phyloP scores from a whole-genome alignment of 768 basidiomycete genomes.

The Trametes villosa region DNA sequence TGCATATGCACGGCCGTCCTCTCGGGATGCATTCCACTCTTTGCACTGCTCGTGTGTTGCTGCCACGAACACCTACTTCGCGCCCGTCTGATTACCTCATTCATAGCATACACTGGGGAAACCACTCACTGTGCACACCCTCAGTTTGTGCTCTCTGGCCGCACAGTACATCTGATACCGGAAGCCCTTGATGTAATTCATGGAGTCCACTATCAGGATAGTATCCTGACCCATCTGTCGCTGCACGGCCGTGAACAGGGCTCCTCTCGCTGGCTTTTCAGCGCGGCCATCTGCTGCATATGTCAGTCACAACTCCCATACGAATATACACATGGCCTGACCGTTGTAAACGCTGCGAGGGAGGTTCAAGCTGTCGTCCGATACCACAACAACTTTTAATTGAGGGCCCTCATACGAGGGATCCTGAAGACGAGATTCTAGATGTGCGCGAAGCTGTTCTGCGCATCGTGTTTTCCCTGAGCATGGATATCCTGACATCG shows the following conservation, averaged over 20 bases:
- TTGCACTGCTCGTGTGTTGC: slow-evolving; percentile 76
- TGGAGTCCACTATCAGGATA: slow-evolving; percentile 86
- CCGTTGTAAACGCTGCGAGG: slow-evolving; percentile 73
- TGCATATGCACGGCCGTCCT: slow-evolving; percentile 55
- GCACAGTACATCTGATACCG: slow-evolving; percentile 98
- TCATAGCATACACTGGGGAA: slow-evolving; percentile 1
- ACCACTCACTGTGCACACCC: slow-evolving; percentile 81
- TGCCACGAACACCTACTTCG: slow-evolving; percentile 70
- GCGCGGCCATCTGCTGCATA: slow-evolving; percentile 71
- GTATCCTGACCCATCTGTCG: slow-evolving; percentile 72
- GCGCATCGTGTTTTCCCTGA: slow-evolving; percentile 86
- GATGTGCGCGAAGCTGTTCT: slow-evolving; percentile 58
- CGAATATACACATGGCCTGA: slow-evolving; percentile 35
- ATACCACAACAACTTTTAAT: slow-evolving; percentile 56
- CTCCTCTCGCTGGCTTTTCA: slow-evolving; percentile 88
- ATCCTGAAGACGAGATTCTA: slow-evolving; percentile 56
- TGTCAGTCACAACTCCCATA: background rate
- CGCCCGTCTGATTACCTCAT: slow-evolving; percentile 11
- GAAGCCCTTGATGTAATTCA: slow-evolving; percentile 99
- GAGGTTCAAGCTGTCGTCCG: slow-evolving; percentile 74
- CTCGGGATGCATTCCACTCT: slow-evolving; percentile 69
- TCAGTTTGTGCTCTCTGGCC: slow-evolving; percentile 82
- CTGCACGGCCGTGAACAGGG: slow-evolving; percentile 83
- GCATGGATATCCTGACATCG: slow-evolving; percentile 85
- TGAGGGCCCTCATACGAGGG: slow-evolving; percentile 56